These are phyloP conservation scores for Microthlaspi erraticum DNA, from an alignment of 345 rosid species.

Conservation along the genomic window DNA sequence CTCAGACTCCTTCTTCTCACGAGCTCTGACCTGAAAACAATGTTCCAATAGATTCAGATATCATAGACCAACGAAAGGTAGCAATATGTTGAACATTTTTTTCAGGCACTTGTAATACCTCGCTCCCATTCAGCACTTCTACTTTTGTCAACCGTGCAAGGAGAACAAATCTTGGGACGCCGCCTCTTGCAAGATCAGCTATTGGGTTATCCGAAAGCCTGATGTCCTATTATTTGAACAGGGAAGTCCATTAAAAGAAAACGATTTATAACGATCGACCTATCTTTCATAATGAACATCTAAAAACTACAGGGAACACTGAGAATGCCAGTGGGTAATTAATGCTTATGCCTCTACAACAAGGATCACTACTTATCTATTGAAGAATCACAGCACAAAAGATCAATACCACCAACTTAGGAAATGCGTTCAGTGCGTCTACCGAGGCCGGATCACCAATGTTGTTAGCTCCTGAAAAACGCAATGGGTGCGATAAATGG, in stretches of 20 bases:
- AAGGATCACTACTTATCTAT: constrained; percentile 23
- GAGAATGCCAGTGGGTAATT: not conserved
- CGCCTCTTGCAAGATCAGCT: constrained; percentile 74
- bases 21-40: constrained; percentile 62
- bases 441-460: constrained; percentile 68
- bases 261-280: not conserved
- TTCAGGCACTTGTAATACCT: constrained; percentile 57
- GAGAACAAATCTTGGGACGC: constrained; percentile 78
- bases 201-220: constrained; percentile 93
- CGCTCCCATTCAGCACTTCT: constrained; percentile 89
- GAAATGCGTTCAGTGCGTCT: constrained; percentile 71
- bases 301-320: not conserved
- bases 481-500: constrained; percentile 13
- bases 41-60: constrained; percentile 23
- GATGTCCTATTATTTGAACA: constrained; percentile 60
- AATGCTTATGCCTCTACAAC: constrained; percentile 6
- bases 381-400: constrained; percentile 26
- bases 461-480: constrained; percentile 68
- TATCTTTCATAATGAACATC: constrained; percentile 15
- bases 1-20: constrained; percentile 97
- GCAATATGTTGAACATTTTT: constrained; percentile 16
- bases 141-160: constrained; percentile 81
- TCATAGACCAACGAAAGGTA: constrained; percentile 24
- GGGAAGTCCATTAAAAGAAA: constrained; percentile 15
- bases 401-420: constrained; percentile 70